Conservation (phyloP, 495 filamentous ascomycete species). For the Durotheca rogersii region DNA sequence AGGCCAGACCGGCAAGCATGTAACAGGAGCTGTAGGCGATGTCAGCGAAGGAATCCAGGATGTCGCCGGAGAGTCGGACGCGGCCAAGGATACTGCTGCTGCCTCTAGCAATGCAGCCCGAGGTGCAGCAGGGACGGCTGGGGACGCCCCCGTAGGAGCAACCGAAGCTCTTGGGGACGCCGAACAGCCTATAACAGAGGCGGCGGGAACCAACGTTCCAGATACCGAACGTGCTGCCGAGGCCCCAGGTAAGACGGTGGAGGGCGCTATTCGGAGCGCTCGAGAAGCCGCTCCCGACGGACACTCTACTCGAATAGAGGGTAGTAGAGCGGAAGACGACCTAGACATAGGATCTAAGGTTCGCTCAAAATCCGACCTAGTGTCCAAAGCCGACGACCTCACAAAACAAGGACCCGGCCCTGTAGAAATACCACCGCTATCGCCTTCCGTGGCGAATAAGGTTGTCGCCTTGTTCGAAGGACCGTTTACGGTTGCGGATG, state of each 20-base stretch:
- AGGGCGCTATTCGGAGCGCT: slow-evolving; percentile 20
- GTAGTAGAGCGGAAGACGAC: not conserved
- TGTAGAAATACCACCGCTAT: slow-evolving; percentile 28
- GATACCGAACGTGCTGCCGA: not conserved
- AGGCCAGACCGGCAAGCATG: slow-evolving; percentile 13
- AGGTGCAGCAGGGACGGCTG: slow-evolving; percentile 18
- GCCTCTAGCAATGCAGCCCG: slow-evolving; percentile 6
- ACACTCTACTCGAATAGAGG: no score
- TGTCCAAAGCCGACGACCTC: slow-evolving; percentile 48
- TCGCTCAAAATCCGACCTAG: slow-evolving; percentile 38
- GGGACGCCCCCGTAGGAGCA: slow-evolving; percentile 21
- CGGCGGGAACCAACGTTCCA: slow-evolving; percentile 7
- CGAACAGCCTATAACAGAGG: slow-evolving; percentile 22
- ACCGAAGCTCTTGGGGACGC: slow-evolving; percentile 19
- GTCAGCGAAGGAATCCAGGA: slow-evolving; percentile 11
- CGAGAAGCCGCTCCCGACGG: slow-evolving; percentile 36
- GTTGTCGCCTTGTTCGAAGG: slow-evolving; percentile 34
- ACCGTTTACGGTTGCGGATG: slow-evolving; percentile 54
- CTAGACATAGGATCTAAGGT: slow-evolving; percentile 42
- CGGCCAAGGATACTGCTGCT: slow-evolving; percentile 9
- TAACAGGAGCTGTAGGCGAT: slow-evolving; percentile 14
- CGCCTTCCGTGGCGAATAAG: slow-evolving; percentile 31
- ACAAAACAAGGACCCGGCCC: slow-evolving; percentile 38
- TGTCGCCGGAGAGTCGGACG: slow-evolving; percentile 8
- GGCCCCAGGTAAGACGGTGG: not conserved